Evolutionary conservation across 2,329 filamentous ascomycete genomes (phyloP).

Genomic region (Cladophialophora psammophila): DNA sequence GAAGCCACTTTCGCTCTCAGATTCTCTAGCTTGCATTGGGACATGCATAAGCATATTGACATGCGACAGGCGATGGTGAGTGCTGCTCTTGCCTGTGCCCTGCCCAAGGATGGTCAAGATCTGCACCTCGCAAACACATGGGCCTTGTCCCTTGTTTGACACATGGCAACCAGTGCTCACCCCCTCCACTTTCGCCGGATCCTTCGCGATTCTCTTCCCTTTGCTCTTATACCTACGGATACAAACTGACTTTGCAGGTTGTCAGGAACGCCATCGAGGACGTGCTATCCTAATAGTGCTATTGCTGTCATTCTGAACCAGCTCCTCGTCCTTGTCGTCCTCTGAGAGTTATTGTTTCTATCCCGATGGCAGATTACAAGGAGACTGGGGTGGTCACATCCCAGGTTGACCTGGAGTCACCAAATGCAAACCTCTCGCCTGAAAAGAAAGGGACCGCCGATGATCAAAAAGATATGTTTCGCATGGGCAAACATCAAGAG

Average conservation of each 20-base stretch:
- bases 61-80: slow-evolving; percentile 3
- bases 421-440: slow-evolving; percentile 35
- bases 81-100: slow-evolving; percentile 17
- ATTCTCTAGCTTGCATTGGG: slow-evolving; percentile 9
- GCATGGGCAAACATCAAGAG: slow-evolving; percentile 46
- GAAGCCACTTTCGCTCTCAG: background rate
- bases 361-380: slow-evolving; percentile 34
- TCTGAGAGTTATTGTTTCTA: slow-evolving; percentile 5
- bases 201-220: slow-evolving; percentile 8
- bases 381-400: slow-evolving; percentile 31
- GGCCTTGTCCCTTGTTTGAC: slow-evolving; percentile 19
- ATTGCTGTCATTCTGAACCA: background rate
- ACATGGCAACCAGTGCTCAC: slow-evolving; percentile 23
- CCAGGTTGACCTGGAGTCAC: slow-evolving; percentile 33
- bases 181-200: slow-evolving; percentile 7
- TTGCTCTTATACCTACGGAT: background rate
- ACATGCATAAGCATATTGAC: slow-evolving; percentile 14
- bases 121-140: slow-evolving; percentile 23
- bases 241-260: background rate
- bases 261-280: background rate
- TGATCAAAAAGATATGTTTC: slow-evolving; percentile 47
- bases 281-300: slow-evolving; percentile 1
- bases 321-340: slow-evolving; percentile 2
- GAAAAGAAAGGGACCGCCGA: slow-evolving; percentile 43
- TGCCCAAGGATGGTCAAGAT: slow-evolving; percentile 21